Percentiles rank a stretch among this genome's conserved stretches.
Evolutionary conservation across 129 eudicot genomes (phyloP).

Genomic region (sunflower (Helianthus annuus)): DNA sequence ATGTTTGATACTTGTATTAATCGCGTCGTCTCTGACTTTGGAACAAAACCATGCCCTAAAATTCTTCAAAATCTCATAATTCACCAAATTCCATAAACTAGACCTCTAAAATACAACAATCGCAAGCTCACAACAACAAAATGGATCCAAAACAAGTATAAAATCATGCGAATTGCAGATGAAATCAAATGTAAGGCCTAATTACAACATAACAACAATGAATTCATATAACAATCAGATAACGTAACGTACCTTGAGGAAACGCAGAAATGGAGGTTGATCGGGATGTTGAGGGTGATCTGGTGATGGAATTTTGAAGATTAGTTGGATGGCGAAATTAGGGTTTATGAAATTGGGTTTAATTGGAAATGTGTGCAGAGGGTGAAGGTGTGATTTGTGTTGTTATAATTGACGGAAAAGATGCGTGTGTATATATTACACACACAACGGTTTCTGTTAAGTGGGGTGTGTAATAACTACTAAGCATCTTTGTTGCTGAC

Average conservation of each 20-base stretch:
- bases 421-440: too few species aligned
- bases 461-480: too few species aligned
- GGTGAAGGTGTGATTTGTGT: slow-evolving; percentile 4
- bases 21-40: too few species aligned
- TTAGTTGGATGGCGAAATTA: slow-evolving; percentile 10
- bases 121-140: background rate
- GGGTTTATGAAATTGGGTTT: background rate
- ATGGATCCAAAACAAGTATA: slow-evolving; percentile 17
- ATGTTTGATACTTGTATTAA: too few species aligned
- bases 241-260: slow-evolving; percentile 17
- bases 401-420: too few species aligned
- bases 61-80: background rate
- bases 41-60: background rate
- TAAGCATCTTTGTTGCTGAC: too few species aligned
- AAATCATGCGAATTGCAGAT: slow-evolving; percentile 3
- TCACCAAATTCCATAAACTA: background rate
- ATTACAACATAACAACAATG: background rate
- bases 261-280: background rate
- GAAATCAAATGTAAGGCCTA: background rate
- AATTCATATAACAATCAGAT: background rate
- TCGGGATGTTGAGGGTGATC: slow-evolving; percentile 9
- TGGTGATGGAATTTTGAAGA: slow-evolving; percentile 12
- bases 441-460: too few species aligned
- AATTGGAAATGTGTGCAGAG: background rate
- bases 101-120: background rate